A percentile compares a stretch with the other conserved stretches of the same genome.
Conservation (phyloP, 148 eudicot species). For the Persicaria maculosa region DNA sequence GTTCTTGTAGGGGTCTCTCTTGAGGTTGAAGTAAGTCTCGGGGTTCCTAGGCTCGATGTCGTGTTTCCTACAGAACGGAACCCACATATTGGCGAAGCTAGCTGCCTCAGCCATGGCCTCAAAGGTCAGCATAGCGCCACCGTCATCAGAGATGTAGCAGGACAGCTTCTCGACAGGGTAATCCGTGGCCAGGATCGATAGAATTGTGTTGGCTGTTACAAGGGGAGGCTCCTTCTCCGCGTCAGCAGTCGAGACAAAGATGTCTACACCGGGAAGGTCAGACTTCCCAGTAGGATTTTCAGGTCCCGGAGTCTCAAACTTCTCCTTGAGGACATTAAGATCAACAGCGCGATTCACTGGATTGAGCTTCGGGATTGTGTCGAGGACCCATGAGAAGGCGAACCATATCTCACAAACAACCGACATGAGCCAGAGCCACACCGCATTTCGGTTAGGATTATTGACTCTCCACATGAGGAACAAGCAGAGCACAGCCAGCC, state of each 20-base stretch:
- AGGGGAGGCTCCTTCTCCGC: slow-evolving; percentile 95
- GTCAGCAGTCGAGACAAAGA: slow-evolving; percentile 94
- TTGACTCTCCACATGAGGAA: slow-evolving; percentile 73
- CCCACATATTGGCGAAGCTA: slow-evolving; percentile 89
- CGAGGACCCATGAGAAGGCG: slow-evolving; percentile 89
- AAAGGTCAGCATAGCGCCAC: slow-evolving; percentile 81
- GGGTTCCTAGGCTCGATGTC: slow-evolving; percentile 88
- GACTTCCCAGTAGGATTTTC: slow-evolving; percentile 74
- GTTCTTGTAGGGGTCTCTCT: slow-evolving; percentile 80
- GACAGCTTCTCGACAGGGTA: slow-evolving; percentile 91
- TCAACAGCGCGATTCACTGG: slow-evolving; percentile 83
- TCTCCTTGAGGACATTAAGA: slow-evolving; percentile 65
- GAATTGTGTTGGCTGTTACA: slow-evolving; percentile 80
- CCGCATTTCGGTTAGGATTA: slow-evolving; percentile 61
- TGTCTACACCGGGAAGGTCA: slow-evolving; percentile 84
- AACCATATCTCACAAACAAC: slow-evolving; percentile 88
- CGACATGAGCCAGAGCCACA: slow-evolving; percentile 93
- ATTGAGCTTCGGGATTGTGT: slow-evolving; percentile 78
- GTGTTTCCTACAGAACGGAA: slow-evolving; percentile 88
- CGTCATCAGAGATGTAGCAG: slow-evolving; percentile 92
- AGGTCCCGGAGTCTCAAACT: slow-evolving; percentile 61
- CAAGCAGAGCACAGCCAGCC: slow-evolving; percentile 57
- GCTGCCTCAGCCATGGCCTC: slow-evolving; percentile 99
- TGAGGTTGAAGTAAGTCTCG: slow-evolving; percentile 62
- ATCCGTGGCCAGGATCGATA: slow-evolving; percentile 77